Percentiles rank a stretch among this genome's conserved stretches.
Conservation (phyloP, 2,329 filamentous ascomycete species). For the Hirsutella thompsonii region DNA sequence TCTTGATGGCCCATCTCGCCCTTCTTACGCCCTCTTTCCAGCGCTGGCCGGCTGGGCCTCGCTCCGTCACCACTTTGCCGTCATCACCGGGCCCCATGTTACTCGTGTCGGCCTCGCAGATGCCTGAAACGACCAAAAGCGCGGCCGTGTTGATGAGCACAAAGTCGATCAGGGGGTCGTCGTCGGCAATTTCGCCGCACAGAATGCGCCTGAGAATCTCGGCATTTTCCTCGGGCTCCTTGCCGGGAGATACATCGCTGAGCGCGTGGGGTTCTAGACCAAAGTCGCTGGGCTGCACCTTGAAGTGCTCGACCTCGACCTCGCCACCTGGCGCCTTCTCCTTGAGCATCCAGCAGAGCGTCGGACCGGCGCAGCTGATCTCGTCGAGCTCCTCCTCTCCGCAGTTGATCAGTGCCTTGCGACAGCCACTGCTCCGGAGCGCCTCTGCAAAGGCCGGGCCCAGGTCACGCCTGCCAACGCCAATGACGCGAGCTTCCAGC, state of each 20-base stretch:
- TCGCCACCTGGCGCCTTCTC: slow-evolving; percentile 26
- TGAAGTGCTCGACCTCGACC: slow-evolving; percentile 61
- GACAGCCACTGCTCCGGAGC: slow-evolving; percentile 59
- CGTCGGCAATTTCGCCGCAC: slow-evolving; percentile 53
- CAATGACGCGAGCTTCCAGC: slow-evolving; percentile 85
- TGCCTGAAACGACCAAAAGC: slow-evolving; percentile 70
- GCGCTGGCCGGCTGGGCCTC: slow-evolving; percentile 71
- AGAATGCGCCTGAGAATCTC: slow-evolving; percentile 69
- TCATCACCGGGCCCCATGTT: slow-evolving; percentile 71
- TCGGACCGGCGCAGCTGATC: slow-evolving; percentile 79
- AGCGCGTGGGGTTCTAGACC: slow-evolving; percentile 66
- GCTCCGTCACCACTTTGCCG: slow-evolving; percentile 65
- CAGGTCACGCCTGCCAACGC: slow-evolving; percentile 77
- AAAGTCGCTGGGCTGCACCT: slow-evolving; percentile 72
- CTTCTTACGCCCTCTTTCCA: slow-evolving; percentile 93
- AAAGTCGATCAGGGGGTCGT: slow-evolving; percentile 84
- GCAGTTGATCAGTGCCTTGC: slow-evolving; percentile 82
- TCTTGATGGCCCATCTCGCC: slow-evolving; percentile 78
- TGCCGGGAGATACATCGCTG: slow-evolving; percentile 67
- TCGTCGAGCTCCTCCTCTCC: slow-evolving; percentile 93
- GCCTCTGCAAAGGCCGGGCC: slow-evolving; percentile 85
- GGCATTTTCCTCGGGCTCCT: slow-evolving; percentile 78
- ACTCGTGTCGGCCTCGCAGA: slow-evolving; percentile 74
- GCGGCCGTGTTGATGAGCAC: slow-evolving; percentile 90
- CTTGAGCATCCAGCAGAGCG: slow-evolving; percentile 76